Conservation (phyloP, 805 yeast species). For the Ogataea paraovalis region DNA sequence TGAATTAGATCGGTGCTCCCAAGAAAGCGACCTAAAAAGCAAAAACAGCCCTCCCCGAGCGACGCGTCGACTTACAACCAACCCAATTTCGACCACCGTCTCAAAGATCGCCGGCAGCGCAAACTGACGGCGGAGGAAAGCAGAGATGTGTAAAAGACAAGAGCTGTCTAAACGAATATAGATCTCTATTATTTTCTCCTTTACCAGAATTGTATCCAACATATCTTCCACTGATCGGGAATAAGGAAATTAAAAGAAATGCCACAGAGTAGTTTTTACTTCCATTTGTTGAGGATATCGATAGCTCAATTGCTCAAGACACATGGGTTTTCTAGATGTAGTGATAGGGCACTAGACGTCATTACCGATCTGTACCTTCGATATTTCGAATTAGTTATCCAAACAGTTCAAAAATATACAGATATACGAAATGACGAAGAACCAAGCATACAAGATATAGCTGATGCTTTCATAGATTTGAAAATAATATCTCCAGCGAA, state of each 20-base stretch:
- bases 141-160: too few species aligned
- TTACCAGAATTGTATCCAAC: too few species aligned
- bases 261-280: slow-evolving; percentile 26
- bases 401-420: slow-evolving; percentile 48
- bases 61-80: too few species aligned
- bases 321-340: slow-evolving; percentile 78
- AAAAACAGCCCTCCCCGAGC: too few species aligned
- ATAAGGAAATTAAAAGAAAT: slow-evolving; percentile 3
- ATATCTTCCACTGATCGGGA: too few species aligned
- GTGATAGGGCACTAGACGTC: slow-evolving; percentile 66
- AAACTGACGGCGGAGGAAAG: too few species aligned
- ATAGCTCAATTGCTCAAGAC: slow-evolving; percentile 62
- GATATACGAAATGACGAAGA: slow-evolving; percentile 38
- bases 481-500: slow-evolving; percentile 60
- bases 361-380: slow-evolving; percentile 74
- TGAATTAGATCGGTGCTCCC: too few species aligned
- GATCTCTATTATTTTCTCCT: too few species aligned
- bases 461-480: slow-evolving; percentile 62
- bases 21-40: too few species aligned
- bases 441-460: slow-evolving; percentile 55
- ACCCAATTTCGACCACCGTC: too few species aligned
- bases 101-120: too few species aligned
- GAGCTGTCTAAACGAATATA: too few species aligned
- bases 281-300: slow-evolving; percentile 29
- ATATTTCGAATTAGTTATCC: slow-evolving; percentile 52